These are phyloP conservation scores for Mortierella sp. DNA, from an alignment of 371 early-diverging fungal genomes.

Conservation along the genomic window DNA sequence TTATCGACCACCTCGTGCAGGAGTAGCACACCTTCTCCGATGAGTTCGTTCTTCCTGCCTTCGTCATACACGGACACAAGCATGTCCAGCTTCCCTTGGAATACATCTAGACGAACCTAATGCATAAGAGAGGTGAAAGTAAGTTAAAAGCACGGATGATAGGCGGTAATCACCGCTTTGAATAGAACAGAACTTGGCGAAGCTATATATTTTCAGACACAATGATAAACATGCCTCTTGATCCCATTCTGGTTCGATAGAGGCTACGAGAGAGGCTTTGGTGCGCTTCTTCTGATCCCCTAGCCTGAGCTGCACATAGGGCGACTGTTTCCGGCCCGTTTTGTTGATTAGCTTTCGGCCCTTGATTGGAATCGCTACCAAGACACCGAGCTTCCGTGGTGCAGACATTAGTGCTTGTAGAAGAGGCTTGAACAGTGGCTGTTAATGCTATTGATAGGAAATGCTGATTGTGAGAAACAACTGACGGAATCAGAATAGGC, in stretches of 20 bases:
- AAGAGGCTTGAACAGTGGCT: no score
- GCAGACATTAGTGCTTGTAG: background rate
- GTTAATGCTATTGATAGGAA: no score
- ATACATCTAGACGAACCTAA: slow-evolving; percentile 48
- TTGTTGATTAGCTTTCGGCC: slow-evolving; percentile 45
- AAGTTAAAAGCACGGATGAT: background rate
- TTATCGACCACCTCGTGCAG: slow-evolving; percentile 51
- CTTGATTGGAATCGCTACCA: slow-evolving; percentile 52
- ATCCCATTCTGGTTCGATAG: slow-evolving; percentile 53
- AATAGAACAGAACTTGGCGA: no score
- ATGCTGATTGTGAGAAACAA: no score
- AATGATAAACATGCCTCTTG: slow-evolving; percentile 46
- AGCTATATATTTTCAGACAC: no score
- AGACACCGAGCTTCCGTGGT: slow-evolving; percentile 32
- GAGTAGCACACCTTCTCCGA: slow-evolving; percentile 37
- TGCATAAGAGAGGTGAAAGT: background rate
- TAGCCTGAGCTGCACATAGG: slow-evolving; percentile 42
- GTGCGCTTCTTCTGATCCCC: slow-evolving; percentile 43
- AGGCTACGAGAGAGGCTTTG: slow-evolving; percentile 38
- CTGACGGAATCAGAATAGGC: no score
- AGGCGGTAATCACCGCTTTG: no score
- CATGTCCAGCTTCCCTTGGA: slow-evolving; percentile 38
- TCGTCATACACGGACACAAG: slow-evolving; percentile 36
- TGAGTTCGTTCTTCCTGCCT: slow-evolving; percentile 47
- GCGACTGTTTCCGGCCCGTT: slow-evolving; percentile 45